Evolutionary conservation across 306 rosid species (phyloP), one percentile per base, ranked within the genome.

Genomic region (Castanospermum australe): DNA sequence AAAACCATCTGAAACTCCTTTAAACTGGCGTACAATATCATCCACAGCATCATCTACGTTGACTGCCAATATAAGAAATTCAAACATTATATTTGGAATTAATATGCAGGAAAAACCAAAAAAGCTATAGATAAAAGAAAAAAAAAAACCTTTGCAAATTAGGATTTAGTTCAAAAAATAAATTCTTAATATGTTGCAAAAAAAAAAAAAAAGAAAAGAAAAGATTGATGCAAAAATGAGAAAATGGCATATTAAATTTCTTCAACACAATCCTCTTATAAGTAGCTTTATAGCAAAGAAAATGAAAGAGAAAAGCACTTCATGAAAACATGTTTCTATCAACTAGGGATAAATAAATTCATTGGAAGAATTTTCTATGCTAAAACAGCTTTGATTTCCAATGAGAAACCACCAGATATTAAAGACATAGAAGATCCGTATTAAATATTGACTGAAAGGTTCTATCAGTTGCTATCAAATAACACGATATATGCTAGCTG

Each of bases 11-110:
- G 99, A 91, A 84, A 96, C 99, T 33, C 97, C 99, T 89, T 86
- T 96, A 72, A 96, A 93, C 79, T 96, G 99, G 67, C 98, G 93
- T 75, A 91, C 92, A 81, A 96, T 91, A 79, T 93, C 98, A 78
- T 96, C 99, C 87, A 93, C 89, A 17, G 97, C 99, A 83, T 96
- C 98, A 84, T 96, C 99, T 69, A 93, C 97, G 62, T 96, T 96
- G 59, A 96, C 99, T 96, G 97, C 59, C 54, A 24, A 67, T 55
- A 45, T 73, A n/a, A 78, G 48, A 44, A 67, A 81, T 15, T 47
- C n/a, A 28, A 59, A 42, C 24, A 61, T 69, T 48, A 71, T 21
- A 68, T 36, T 32, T 17, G 50, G 36, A 75, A 67, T 42, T 60
- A 10, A 73, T 17, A 38, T 20, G 24, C 17, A 20, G 5, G 28